These are phyloP conservation scores for Botrytis byssoidea DNA, from an alignment of 2,329 filamentous ascomycete genomes.

Conservation along the genomic window DNA sequence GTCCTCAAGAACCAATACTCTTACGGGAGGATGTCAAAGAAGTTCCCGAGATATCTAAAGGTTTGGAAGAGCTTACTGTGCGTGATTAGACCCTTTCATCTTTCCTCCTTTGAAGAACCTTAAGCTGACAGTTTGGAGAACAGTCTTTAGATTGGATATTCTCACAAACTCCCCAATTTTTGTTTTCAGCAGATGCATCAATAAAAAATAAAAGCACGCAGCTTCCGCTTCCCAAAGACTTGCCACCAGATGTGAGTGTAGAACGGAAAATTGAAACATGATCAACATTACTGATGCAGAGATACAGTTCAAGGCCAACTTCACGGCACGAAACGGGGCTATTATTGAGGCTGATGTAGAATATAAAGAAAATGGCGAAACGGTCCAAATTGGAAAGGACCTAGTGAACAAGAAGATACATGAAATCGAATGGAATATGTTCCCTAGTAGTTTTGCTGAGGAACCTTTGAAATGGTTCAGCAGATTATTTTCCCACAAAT, in stretches of 20 bases:
- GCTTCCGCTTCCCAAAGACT: slow-evolving; percentile 6
- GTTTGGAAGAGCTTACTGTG: slow-evolving; percentile 61
- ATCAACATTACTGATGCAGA: slow-evolving; percentile 9
- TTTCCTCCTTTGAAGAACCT: slow-evolving; percentile 4
- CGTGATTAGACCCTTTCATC: slow-evolving; percentile 29
- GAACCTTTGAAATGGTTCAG: slow-evolving; percentile 3
- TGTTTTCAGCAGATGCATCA: slow-evolving; percentile 57
- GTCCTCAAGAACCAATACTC: slow-evolving; percentile 40
- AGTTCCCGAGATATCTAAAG: slow-evolving; percentile 56
- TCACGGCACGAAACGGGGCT: slow-evolving; percentile 31
- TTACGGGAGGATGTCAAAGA: slow-evolving; percentile 40
- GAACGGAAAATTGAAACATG: background rate
- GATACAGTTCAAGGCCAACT: slow-evolving; percentile 23
- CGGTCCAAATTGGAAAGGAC: background rate
- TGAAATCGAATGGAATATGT: slow-evolving; percentile 46
- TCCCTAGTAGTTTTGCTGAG: background rate
- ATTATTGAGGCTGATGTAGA: slow-evolving; percentile 28
- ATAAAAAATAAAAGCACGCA: background rate
- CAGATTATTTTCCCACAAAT: background rate
- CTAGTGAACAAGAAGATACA: slow-evolving; percentile 42
- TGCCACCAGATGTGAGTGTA: slow-evolving; percentile 18
- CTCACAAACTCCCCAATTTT: slow-evolving; percentile 82
- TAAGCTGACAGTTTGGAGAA: slow-evolving; percentile 30
- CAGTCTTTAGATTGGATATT: slow-evolving; percentile 74
- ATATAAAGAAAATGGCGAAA: background rate